Evolutionary conservation across 2,329 filamentous ascomycete genomes (phyloP), one percentile per base, ranked within the genome.

Genomic region (Phaeosphaeria sp.): DNA sequence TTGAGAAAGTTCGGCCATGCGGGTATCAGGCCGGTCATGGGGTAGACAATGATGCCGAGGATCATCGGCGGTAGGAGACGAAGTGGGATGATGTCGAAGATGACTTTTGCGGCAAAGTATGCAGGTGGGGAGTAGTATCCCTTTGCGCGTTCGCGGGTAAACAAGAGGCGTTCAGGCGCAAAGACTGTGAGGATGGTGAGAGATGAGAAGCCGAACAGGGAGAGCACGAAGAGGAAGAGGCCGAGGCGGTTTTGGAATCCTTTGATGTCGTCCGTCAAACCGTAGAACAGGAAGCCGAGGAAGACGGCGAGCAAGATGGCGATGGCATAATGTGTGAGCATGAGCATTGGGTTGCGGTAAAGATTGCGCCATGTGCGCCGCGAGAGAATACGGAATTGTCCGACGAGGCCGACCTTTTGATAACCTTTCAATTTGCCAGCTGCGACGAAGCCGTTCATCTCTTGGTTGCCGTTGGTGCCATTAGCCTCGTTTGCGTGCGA

Each of bases 281-380:
- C 95, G 69, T 98, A 99, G 81, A 98, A 99, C 13, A 99, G 85
- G 78, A 91, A 98, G 3, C 95, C 95, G 1, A 94, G 93, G 56
- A 99, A 90, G 5, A 98, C 94, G 1, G 93, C 95, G 6, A 99
- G 85, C 0, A 98, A 81, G 59, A 99, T 98, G 7, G 95, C 93
- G 66, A 97, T 98, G 39, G 95, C 95, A 74, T 98, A 99, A 79
- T 99, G 95, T 0, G 93, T 97, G 56, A 99, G 85, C 95, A 99
- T 99, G 58, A 99, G 82, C 86, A 98, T 93, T 1, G 95, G 95
- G 76, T 99, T 97, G 56, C 95, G 89, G 81, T 99, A 98, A 6
- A 99, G 84, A 73, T 99, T 99, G 73, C 91, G 93, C 94, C 94
- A 99, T 0, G 95, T 99, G 46, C 95, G 88, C 69, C 89, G 85